Evolutionary conservation across 1,284 basidiomycete species (phyloP), one percentile per base, ranked within the genome.

Genomic region (Takashimella koratensis): DNA sequence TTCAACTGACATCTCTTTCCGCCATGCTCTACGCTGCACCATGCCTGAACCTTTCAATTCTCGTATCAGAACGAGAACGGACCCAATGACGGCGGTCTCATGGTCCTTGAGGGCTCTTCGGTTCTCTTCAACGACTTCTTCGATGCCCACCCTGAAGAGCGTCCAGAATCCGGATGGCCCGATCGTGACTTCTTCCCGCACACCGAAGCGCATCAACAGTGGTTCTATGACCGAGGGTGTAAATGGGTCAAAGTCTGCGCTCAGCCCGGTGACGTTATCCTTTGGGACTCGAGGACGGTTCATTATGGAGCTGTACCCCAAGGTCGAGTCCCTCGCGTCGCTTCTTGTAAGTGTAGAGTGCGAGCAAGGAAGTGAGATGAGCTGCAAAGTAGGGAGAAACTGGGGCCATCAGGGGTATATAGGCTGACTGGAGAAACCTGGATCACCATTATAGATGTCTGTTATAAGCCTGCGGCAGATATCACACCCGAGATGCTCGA

Each of bases 61-160:
- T n/a, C n/a, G n/a, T n/a, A n/a, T n/a, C n/a, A 36, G 21, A 49
- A 58, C 57, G 42, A 67, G 26, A 77, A 77, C 58, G 77, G 77
- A 3, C 71, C 73, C 1, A 52, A 72, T 39, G 77, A 78, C 47
- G 77, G 77, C 30, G 77, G 76, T 11, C 66, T 78, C 11, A 70
- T 76, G 65, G 70, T 78, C 42, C 68, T 77, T 53, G 66, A 70
- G 45, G 73, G 71, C 12, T 69, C 67, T 12, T 63, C 66, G 25
- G 52, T 60, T 6, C 58, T 77, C 2, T 70, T 73, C 44, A 63
- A 63, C 51, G 56, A 77, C 53, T 76, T 70, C 63, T 74, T 76
- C 51, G 65, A 36, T 27, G 60, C 64, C 12, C 67, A 71, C 58
- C 66, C 63, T 3, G 43, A 68, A 26, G 61, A 71, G 13, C 45